Evolutionary conservation across 495 filamentous ascomycete genomes (phyloP), one percentile per base, ranked within the genome.

Genomic region (Saxophila tyrrhenica): DNA sequence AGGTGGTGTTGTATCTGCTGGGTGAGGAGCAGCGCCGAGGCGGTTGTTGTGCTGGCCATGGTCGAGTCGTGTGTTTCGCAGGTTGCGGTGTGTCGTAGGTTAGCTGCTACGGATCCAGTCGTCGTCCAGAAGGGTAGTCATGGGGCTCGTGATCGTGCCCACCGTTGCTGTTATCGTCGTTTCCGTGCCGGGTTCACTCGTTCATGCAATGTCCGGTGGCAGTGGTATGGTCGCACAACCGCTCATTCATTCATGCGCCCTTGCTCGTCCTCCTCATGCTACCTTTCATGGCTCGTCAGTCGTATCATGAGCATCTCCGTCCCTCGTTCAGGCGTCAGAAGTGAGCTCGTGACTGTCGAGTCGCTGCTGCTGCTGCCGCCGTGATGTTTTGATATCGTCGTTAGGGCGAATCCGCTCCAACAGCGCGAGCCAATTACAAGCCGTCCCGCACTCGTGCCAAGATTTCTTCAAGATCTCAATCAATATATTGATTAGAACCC

Each of bases 1-100:
- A 98, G 80, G 64, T 94, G 83, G 70, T 97, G 95, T 69, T 89
- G 86, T 56, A 97, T 82, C 50, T 87, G 76, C 64, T 92, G 85
- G 64, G 85, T 79, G 60, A 97, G 73, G 69, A 94, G 86, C 66
- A 74, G 74, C 39, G 84, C 74, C 59, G 89, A 76, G 65, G 83
- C 75, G 17, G 77, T 67, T 58, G 75, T 79, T 25, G 78, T 78
- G 8, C 86, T 82, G 52, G 86, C 78, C 89, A 94, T 94, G 65
- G 56, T 77, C 62, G 57, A 35, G 39, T 48, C 56, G 22, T 32
- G 11, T 15, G 5, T 16, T 5, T 35, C 7, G 29, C 13, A 35
- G 29, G 29, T 35, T 35, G 29, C 5, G 29, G 29, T 35, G 29
- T n/a, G n/a, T n/a, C n/a, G 29, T 35, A 35, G 29, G 29, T 35